Evolutionary conservation across 345 rosid genomes (phyloP).

Genomic region (Citrus reticulata): DNA sequence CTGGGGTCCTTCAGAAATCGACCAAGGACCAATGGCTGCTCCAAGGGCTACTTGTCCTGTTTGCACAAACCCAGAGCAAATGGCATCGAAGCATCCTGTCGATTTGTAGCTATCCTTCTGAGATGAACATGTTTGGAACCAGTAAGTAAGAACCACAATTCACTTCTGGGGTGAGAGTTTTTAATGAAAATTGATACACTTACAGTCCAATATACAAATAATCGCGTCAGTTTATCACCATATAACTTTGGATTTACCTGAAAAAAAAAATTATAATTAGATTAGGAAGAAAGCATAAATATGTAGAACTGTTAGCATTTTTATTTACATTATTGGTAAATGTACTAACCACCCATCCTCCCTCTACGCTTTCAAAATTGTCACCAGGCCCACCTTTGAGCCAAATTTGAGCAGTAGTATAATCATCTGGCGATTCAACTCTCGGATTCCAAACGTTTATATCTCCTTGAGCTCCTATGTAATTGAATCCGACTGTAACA

Average conservation of each 20-base stretch:
- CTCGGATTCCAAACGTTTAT: conserved; percentile 54
- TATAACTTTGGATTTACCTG: conserved; percentile 19
- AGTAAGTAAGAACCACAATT: background rate
- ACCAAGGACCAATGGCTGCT: conserved; percentile 11
- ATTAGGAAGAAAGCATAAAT: background rate
- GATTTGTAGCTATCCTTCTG: conserved; percentile 27
- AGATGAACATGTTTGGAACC: background rate
- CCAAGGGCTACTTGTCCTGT: conserved; percentile 32
- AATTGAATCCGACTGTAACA: conserved; percentile 28
- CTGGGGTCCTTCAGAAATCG: conserved; percentile 14
- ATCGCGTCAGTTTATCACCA: conserved; percentile 24
- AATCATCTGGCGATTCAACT: conserved; percentile 24
- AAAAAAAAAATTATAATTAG: background rate
- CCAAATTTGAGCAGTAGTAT: conserved; percentile 46
- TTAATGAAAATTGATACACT: background rate
- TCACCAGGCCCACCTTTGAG: conserved; percentile 23
- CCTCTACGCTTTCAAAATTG: conserved; percentile 35
- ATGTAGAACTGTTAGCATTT: background rate
- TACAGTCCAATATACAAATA: conserved; percentile 29
- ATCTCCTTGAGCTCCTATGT: conserved; percentile 33
- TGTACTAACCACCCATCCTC: conserved; percentile 48
- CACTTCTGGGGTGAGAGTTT: background rate
- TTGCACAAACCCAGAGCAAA: conserved; percentile 51
- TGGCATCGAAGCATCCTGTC: conserved; percentile 41
- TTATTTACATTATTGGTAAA: background rate